phyloP scores from a whole-genome alignment of 2,329 filamentous ascomycete species.

The Coniella lustricola region DNA sequence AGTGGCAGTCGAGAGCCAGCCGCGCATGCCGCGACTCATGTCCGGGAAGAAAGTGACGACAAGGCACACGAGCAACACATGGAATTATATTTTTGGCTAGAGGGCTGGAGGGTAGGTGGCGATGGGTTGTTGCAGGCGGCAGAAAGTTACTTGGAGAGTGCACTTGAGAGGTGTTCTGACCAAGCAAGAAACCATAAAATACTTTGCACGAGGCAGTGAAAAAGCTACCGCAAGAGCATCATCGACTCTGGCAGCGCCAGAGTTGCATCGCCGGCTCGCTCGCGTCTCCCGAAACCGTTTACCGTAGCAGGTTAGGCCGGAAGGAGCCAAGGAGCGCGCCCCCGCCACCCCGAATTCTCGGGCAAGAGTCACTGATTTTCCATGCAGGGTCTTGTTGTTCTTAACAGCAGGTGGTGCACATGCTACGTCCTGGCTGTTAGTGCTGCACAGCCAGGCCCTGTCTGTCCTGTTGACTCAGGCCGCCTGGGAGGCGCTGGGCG shows the following conservation, averaged over 20 bases:
- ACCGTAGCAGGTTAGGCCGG: neutral
- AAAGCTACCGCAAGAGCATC: too few species aligned
- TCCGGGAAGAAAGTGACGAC: conserved; percentile 1
- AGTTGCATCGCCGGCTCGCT: neutral
- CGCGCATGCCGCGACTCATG: conserved; percentile 6
- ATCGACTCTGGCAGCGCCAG: too few species aligned
- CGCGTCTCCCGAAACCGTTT: too few species aligned
- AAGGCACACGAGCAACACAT: neutral
- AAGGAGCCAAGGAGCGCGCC: neutral
- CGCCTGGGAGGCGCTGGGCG: conserved; percentile 5
- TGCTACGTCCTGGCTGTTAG: neutral
- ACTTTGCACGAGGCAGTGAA: too few species aligned
- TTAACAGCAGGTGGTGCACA: neutral
- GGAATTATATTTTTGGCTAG: neutral
- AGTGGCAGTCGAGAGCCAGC: conserved; percentile 12
- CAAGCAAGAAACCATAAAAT: too few species aligned
- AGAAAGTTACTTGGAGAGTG: too few species aligned
- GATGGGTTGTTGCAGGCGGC: too few species aligned
- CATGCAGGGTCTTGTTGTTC: too few species aligned
- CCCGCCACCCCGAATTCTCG: neutral
- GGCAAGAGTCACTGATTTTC: too few species aligned
- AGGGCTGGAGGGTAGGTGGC: too few species aligned
- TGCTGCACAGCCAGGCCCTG: conserved; percentile 9
- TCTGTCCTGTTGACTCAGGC: conserved; percentile 27
- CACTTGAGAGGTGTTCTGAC: too few species aligned